Base-by-base conservation (phyloP, 495 filamentous ascomycete species). In the Penicillium steckii region DNA sequence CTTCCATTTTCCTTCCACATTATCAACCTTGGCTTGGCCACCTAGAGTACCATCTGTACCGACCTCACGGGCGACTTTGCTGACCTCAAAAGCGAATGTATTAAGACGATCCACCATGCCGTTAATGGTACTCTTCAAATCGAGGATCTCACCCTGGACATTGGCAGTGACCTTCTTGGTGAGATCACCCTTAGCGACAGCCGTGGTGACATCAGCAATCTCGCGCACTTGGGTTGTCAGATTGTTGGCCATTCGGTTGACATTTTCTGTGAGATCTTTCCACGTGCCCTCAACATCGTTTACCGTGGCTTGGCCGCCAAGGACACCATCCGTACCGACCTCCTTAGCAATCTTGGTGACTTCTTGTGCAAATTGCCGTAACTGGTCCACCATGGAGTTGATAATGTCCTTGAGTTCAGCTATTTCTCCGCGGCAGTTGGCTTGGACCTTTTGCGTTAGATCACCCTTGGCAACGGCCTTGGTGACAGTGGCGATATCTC, bases 161-260 rank as follows among this genome's bases (percentile, higher is more conserved):
- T 97, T 91, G 47, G 95, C 95, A 8, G 88, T 88, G 58, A 99
- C 95, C 74, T 97, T 97, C 71, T 93, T 89, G 57, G 88, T 95
- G 55, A 99, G 74, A 66, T 99, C 94, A 56, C 94, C 94, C 62
- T 84, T 87, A 18, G 95, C 95, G 56, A 99, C 95, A 53, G 94
- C 94, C 13, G 93, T 96, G 2, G 94, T 99, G 59, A 99, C 94
- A 62, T 95, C 91, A 27, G 95, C 95, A 62, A 99, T 99, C 70
- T 97, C 95, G 66, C 94, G 87, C 59, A 99, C 94, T 70, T 99
- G 94, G 0, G 93, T 97, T 2, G 94, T 99, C 50, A 99, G 74
- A 66, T 97, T 97, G 80, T 92, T 96, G 63, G 94, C 94, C 93
- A 99, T 97, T 37, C 91, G 88, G 70, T 98, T 98, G 69, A 98